Evolutionary conservation across 257 asterid species (phyloP).

Genomic region (Nicotiana obtusifolia): DNA sequence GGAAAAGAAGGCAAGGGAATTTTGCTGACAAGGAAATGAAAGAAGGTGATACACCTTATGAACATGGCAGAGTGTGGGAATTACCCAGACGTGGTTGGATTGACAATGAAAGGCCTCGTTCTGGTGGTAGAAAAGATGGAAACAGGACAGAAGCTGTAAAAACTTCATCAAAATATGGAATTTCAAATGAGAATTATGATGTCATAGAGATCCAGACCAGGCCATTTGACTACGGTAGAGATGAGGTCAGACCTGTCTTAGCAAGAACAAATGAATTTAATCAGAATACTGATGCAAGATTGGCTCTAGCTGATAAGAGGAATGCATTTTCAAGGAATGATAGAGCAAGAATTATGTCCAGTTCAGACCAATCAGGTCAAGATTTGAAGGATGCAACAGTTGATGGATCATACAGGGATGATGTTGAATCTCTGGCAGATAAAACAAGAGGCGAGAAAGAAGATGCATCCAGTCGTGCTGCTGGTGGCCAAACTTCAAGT

Average conservation of each 20-base stretch:
- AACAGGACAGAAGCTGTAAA: conserved; percentile 92
- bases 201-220: conserved; percentile 97
- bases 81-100: conserved; percentile 73
- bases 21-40: conserved; percentile 53
- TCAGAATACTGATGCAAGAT: conserved; percentile 38
- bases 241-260: conserved; percentile 45
- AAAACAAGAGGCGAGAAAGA: conserved; percentile 37
- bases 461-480: conserved; percentile 35
- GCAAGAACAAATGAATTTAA: conserved; percentile 38
- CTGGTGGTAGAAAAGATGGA: conserved; percentile 87
- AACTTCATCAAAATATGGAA: conserved; percentile 90
- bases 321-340: conserved; percentile 41
- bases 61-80: conserved; percentile 90
- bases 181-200: conserved; percentile 89
- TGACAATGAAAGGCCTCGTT: conserved; percentile 61
- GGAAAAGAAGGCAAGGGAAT: conserved; percentile 71
- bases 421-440: conserved; percentile 29
- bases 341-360: conserved; percentile 41
- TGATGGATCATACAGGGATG: conserved; percentile 63
- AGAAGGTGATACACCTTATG: conserved; percentile 53
- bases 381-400: conserved; percentile 48
- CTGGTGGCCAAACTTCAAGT: conserved; percentile 51
- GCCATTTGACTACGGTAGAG: conserved; percentile 73
- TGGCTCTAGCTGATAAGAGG: conserved; percentile 39
- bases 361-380: conserved; percentile 50